A percentile compares a stretch with the other conserved stretches of the same genome.
These are phyloP conservation scores for Colletotrichum sp. DNA, from an alignment of 2,329 filamentous ascomycete genomes.

Conservation along the genomic window DNA sequence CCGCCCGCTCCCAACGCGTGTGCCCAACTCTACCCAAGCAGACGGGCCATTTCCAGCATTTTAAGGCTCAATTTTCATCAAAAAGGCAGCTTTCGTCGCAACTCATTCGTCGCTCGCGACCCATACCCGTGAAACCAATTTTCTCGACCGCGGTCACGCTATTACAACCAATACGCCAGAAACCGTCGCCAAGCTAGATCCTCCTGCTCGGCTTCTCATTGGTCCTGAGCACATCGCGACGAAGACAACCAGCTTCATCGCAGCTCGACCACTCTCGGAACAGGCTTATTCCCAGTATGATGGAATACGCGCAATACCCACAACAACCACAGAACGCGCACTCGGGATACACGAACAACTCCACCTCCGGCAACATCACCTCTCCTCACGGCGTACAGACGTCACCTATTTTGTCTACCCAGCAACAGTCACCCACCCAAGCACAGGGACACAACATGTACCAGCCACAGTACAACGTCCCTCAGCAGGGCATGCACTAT, in stretches of 20 bases:
- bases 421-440: slow-evolving; percentile 67
- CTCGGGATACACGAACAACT: slow-evolving; percentile 66
- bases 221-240: slow-evolving; percentile 27
- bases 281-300: slow-evolving; percentile 50
- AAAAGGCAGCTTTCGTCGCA: slow-evolving; percentile 23
- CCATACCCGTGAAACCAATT: slow-evolving; percentile 16
- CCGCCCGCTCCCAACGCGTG: slow-evolving; percentile 43
- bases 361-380: slow-evolving; percentile 65
- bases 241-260: slow-evolving; percentile 28
- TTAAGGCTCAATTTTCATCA: slow-evolving; percentile 34
- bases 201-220: background rate
- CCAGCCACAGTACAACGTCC: slow-evolving; percentile 76
- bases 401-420: slow-evolving; percentile 81
- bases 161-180: background rate
- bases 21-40: slow-evolving; percentile 51
- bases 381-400: slow-evolving; percentile 75
- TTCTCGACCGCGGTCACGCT: slow-evolving; percentile 1
- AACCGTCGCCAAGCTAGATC: background rate
- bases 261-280: background rate
- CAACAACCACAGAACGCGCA: slow-evolving; percentile 72
- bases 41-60: slow-evolving; percentile 30
- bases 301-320: slow-evolving; percentile 79
- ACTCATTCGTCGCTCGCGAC: slow-evolving; percentile 22
- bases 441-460: slow-evolving; percentile 79
- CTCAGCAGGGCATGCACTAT: slow-evolving; percentile 80